Evolutionary conservation across 345 rosid genomes (phyloP).

Genomic region (Raphanus sativus): DNA sequence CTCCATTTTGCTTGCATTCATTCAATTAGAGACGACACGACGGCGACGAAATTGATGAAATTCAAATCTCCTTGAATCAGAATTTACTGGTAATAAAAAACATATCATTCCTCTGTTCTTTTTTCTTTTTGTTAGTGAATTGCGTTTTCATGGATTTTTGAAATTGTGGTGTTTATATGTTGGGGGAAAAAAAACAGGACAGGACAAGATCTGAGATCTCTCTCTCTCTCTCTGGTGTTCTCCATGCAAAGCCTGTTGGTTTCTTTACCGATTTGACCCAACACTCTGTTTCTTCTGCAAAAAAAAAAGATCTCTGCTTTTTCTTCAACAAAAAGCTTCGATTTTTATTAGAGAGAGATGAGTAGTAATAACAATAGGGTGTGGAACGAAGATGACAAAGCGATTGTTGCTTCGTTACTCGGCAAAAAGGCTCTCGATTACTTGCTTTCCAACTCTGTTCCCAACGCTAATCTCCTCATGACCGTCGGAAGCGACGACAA

Average conservation of each 20-base stretch:
- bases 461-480: slow-evolving; percentile 59
- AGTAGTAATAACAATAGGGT: background rate
- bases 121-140: background rate
- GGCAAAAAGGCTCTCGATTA: slow-evolving; percentile 74
- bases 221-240: background rate
- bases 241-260: slow-evolving; percentile 31
- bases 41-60: slow-evolving; percentile 22
- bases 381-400: slow-evolving; percentile 78
- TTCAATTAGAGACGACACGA: slow-evolving; percentile 32
- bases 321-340: background rate
- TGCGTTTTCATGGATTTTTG: background rate
- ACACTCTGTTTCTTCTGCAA: background rate
- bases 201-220: slow-evolving; percentile 40
- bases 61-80: background rate
- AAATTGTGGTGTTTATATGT: too few relatives aligned
- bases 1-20: background rate
- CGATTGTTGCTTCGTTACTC: slow-evolving; percentile 63
- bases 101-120: background rate
- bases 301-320: background rate
- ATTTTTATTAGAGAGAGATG: slow-evolving; percentile 37
- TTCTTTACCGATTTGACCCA: background rate
- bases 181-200: background rate
- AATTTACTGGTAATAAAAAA: background rate
- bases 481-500: slow-evolving; percentile 61
- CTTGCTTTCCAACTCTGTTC: slow-evolving; percentile 60